phyloP scores from a whole-genome alignment of 805 yeast genomes.

The Cyberlindnera saturnus region DNA sequence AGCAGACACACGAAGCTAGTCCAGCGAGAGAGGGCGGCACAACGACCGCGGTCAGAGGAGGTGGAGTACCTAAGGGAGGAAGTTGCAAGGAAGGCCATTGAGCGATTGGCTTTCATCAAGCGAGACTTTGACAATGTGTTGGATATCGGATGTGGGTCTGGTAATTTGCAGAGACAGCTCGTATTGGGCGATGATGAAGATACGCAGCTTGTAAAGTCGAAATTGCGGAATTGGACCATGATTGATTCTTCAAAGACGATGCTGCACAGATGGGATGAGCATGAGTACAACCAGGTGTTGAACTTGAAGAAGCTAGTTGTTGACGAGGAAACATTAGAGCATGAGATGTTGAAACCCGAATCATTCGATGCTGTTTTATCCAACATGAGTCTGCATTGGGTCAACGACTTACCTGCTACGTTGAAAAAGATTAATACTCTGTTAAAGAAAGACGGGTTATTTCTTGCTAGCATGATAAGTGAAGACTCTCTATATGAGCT shows the following conservation, averaged over 20 bases:
- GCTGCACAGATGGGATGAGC: slow-evolving; percentile 46
- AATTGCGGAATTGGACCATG: slow-evolving; percentile 51
- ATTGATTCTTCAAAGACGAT: slow-evolving; percentile 54
- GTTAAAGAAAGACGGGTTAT: slow-evolving; percentile 74
- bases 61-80: slow-evolving; percentile 74
- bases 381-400: slow-evolving; percentile 76
- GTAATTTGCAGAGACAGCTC: slow-evolving; percentile 44
- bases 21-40: slow-evolving; percentile 54
- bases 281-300: slow-evolving; percentile 33
- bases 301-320: slow-evolving; percentile 45
- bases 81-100: slow-evolving; percentile 66
- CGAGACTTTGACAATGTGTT: slow-evolving; percentile 53
- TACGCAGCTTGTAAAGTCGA: slow-evolving; percentile 42
- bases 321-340: slow-evolving; percentile 62
- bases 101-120: slow-evolving; percentile 67
- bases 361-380: slow-evolving; percentile 68
- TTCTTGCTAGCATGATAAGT: slow-evolving; percentile 75
- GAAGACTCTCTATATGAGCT: slow-evolving; percentile 83
- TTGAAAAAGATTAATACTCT: slow-evolving; percentile 49
- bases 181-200: slow-evolving; percentile 37
- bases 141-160: slow-evolving; percentile 72
- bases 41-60: slow-evolving; percentile 39
- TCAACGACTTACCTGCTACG: slow-evolving; percentile 71
- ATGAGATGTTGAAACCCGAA: slow-evolving; percentile 32
- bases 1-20: slow-evolving; percentile 53